These are phyloP conservation scores for Arthrobotrys sphaeroides DNA, from an alignment of 2,329 filamentous ascomycete species.

Conservation along the genomic window DNA sequence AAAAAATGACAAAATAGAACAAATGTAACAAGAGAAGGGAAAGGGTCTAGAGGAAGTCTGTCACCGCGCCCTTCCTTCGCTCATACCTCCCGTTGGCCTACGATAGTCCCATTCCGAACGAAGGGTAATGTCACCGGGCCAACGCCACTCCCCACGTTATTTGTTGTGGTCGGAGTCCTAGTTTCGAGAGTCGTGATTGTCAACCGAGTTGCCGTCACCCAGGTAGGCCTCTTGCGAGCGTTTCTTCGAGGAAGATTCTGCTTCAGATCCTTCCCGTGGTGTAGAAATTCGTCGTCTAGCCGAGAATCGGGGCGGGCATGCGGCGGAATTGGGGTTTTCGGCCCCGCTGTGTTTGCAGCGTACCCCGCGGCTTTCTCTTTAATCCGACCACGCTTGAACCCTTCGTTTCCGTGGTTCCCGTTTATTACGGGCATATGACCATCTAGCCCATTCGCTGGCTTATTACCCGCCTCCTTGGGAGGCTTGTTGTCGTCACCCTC, in stretches of 20 bases:
- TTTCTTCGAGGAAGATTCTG: not conserved
- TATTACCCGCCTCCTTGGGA: too few relatives aligned
- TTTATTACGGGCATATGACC: not conserved
- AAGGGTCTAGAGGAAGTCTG: too few relatives aligned
- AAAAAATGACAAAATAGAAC: not conserved
- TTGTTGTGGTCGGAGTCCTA: not conserved
- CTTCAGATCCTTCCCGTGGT: slow-evolving; percentile 2
- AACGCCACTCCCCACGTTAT: not conserved
- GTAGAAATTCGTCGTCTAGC: not conserved
- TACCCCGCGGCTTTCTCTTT: not conserved
- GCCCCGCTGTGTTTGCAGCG: not conserved
- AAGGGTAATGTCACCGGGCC: not conserved
- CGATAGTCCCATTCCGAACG: not conserved
- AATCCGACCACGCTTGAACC: not conserved
- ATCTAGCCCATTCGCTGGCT: not conserved
- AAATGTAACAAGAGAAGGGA: not conserved
- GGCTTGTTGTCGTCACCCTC: too few relatives aligned
- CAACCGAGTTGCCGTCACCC: not conserved
- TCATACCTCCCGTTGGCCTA: too few relatives aligned
- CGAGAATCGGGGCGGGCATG: not conserved
- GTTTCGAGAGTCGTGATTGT: not conserved
- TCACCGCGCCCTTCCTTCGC: too few relatives aligned
- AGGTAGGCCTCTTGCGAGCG: not conserved
- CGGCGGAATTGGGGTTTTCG: not conserved
- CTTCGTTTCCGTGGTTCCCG: not conserved